These are phyloP conservation scores for Arabis alpina DNA, from an alignment of 345 rosid species.

Conservation along the genomic window DNA sequence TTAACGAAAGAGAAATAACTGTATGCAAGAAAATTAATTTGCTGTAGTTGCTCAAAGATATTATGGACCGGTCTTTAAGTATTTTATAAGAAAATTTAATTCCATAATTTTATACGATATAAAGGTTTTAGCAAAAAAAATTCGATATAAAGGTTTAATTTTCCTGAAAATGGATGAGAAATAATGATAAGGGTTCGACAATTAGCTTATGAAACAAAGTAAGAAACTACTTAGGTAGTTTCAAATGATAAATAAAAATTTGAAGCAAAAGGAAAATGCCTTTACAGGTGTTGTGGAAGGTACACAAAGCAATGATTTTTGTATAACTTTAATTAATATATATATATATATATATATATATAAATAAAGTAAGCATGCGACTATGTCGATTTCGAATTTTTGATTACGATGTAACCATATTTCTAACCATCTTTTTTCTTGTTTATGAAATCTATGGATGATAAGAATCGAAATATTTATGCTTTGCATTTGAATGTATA, in stretches of 20 bases:
- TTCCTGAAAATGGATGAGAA: not conserved
- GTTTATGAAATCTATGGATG: slow-evolving; percentile 19
- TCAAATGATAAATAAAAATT: not conserved
- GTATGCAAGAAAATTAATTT: no score
- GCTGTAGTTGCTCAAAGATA: no score
- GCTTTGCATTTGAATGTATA: not conserved
- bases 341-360: no score
- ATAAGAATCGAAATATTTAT: slow-evolving; percentile 4
- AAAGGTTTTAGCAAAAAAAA: no score
- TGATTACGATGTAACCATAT: slow-evolving; percentile 30
- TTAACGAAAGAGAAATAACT: not conserved
- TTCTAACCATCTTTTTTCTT: slow-evolving; percentile 2
- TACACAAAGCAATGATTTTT: slow-evolving; percentile 24
- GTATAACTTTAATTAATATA: slow-evolving; percentile 1
- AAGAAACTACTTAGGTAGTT: not conserved
- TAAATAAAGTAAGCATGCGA: slow-evolving; percentile 33
- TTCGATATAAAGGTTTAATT: not conserved
- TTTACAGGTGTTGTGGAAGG: slow-evolving; percentile 43
- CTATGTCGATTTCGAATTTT: slow-evolving; percentile 19
- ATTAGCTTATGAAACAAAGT: not conserved
- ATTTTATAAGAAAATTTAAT: not conserved
- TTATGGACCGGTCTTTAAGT: not conserved
- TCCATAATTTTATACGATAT: not conserved
- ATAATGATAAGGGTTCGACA: not conserved
- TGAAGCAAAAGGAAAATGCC: slow-evolving; percentile 22